Evolutionary conservation across 139 green algal species (phyloP).

Genomic region (Eudorina sp.): DNA sequence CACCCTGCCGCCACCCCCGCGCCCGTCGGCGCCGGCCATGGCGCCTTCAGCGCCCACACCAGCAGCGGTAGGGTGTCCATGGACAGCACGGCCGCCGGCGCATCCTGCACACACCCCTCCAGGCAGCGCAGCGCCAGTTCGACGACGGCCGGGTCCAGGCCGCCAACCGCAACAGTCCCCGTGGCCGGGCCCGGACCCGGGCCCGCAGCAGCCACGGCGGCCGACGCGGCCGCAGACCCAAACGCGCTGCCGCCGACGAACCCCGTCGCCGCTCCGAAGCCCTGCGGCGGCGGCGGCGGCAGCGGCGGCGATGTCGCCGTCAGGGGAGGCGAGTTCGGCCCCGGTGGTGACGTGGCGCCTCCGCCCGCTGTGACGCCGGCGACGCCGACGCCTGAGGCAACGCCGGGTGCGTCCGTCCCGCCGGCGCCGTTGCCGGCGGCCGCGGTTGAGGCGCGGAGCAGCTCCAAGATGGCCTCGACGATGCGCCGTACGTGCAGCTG

Average conservation of each 20-base stretch:
- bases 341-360: not conserved
- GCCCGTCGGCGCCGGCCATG: not conserved
- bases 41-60: not conserved
- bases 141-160: not conserved
- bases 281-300: not conserved
- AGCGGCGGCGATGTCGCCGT: not conserved
- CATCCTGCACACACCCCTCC: not conserved
- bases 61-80: slow-evolving; percentile 27
- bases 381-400: not conserved
- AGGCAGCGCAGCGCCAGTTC: not conserved
- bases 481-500: slow-evolving; percentile 40
- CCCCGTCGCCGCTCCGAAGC: too few relatives aligned
- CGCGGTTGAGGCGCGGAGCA: not conserved
- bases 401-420: not conserved
- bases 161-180: not conserved
- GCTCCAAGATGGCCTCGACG: not conserved
- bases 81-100: not conserved
- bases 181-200: too few relatives aligned
- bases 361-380: not conserved
- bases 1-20: not conserved
- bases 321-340: not conserved
- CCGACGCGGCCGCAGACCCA: not conserved
- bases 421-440: not conserved
- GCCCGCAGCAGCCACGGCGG: not conserved
- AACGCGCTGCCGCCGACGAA: not conserved